Conservation (phyloP, 257 asterid genomes). For the Solanum lignicaule region DNA sequence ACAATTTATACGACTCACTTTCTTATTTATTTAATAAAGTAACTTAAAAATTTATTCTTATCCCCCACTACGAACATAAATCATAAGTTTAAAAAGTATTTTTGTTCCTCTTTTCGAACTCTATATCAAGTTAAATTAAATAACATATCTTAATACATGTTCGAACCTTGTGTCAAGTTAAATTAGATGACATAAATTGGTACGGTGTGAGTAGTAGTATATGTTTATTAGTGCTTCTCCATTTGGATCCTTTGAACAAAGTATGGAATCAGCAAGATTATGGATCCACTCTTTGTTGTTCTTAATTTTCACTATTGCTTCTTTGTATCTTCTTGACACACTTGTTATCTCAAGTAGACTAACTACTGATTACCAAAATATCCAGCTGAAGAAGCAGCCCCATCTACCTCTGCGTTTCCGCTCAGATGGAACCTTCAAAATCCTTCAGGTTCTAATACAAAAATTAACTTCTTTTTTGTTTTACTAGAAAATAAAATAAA, state of each 20-base stretch:
- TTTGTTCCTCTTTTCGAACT: fast-evolving
- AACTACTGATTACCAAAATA: slow-evolving; percentile 29
- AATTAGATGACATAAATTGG: no score
- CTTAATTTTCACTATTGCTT: slow-evolving; percentile 15
- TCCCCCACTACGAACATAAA: no score
- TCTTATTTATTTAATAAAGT: no score
- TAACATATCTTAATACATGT: no score
- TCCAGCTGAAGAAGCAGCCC: slow-evolving; percentile 40
- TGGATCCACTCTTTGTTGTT: slow-evolving; percentile 52
- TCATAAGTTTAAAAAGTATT: no score
- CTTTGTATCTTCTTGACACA: slow-evolving; percentile 28
- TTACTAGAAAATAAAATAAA: not conserved
- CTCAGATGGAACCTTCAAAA: slow-evolving; percentile 85
- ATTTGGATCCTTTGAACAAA: not conserved
- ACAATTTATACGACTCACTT: no score
- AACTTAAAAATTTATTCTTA: no score
- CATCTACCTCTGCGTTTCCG: slow-evolving; percentile 62
- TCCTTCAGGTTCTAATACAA: slow-evolving; percentile 50
- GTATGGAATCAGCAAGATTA: slow-evolving; percentile 17
- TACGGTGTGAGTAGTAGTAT: not conserved
- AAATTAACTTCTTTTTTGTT: not conserved
- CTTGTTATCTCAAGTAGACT: slow-evolving; percentile 36
- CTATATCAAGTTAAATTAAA: no score
- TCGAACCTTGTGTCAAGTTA: no score
- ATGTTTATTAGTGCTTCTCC: not conserved